Evolutionary conservation across 208 protist genomes (phyloP).

Genomic region (Trypanosoma conorhini): DNA sequence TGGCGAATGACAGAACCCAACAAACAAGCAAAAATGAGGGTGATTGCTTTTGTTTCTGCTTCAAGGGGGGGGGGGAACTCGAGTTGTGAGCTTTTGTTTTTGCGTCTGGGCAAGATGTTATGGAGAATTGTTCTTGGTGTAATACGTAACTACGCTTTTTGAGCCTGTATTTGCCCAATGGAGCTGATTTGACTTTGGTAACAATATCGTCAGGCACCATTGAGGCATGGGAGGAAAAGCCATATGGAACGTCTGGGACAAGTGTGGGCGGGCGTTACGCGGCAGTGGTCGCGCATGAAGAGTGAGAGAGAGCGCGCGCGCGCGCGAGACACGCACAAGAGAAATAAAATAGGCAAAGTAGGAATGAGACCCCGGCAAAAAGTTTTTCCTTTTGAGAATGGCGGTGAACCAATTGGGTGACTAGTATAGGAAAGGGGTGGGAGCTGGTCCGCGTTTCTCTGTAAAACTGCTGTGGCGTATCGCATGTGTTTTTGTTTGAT

Average conservation of each 20-base stretch:
- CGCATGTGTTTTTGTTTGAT: neutral
- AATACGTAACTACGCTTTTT: neutral
- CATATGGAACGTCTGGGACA: neutral
- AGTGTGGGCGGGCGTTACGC: neutral
- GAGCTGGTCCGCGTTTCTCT: too few species aligned
- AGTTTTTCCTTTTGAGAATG: neutral
- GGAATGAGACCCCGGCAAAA: conserved; percentile 8
- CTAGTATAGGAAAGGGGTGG: neutral
- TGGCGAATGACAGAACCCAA: neutral
- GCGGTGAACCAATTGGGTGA: neutral
- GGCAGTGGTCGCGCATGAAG: neutral
- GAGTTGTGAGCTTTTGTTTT: neutral
- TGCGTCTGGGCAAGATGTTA: neutral
- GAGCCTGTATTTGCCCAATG: conserved; percentile 5
- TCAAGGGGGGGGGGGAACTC: neutral
- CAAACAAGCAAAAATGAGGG: neutral
- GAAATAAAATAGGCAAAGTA: neutral
- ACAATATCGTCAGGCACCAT: conserved; percentile 17
- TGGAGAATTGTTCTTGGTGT: neutral
- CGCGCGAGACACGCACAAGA: neutral
- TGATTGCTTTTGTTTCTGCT: neutral
- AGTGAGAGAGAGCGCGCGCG: too few species aligned
- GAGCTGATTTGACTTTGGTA: conserved; percentile 24
- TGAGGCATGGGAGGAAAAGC: neutral
- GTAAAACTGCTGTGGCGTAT: neutral